A percentile compares a stretch with the other conserved stretches of the same genome.
Conservation (phyloP, 164 flowering plant genomes). For the Vitis cinerea region DNA sequence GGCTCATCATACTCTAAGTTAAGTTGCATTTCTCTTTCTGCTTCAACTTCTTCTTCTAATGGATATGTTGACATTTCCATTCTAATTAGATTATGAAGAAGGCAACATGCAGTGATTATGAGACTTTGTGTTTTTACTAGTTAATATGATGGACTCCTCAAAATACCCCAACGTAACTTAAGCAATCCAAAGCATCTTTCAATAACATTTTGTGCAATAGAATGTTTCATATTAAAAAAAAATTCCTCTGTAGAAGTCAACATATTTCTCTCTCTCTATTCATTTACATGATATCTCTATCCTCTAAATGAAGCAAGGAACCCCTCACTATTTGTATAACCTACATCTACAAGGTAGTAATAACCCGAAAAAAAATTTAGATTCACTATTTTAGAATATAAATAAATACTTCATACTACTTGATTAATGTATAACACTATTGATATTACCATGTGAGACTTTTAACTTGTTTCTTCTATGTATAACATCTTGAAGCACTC, state of each 20-base stretch:
- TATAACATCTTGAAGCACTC: constrained; percentile 9
- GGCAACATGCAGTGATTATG: neutral
- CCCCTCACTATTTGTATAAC: neutral
- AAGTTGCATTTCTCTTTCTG: neutral
- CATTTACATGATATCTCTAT: neutral
- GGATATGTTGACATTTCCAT: neutral
- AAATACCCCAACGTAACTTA: neutral
- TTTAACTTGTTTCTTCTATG: neutral
- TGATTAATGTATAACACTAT: too few species aligned
- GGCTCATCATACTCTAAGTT: neutral
- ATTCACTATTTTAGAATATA: too few species aligned
- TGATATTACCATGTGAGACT: neutral
- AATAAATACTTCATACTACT: too few species aligned
- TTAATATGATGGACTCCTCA: neutral
- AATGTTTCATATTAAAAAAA: constrained; percentile 4
- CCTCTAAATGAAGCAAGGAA: neutral
- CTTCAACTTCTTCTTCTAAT: neutral
- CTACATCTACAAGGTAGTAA: constrained; percentile 1
- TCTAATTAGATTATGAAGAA: constrained; percentile 8
- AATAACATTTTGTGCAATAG: neutral
- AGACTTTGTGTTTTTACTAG: neutral
- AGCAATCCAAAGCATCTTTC: constrained; percentile 2
- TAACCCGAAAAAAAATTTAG: neutral
- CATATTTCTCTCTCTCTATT: neutral
- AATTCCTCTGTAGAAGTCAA: neutral